Base-by-base conservation (phyloP, 768 basidiomycete genomes). In the Boletus pseudopeckii region DNA sequence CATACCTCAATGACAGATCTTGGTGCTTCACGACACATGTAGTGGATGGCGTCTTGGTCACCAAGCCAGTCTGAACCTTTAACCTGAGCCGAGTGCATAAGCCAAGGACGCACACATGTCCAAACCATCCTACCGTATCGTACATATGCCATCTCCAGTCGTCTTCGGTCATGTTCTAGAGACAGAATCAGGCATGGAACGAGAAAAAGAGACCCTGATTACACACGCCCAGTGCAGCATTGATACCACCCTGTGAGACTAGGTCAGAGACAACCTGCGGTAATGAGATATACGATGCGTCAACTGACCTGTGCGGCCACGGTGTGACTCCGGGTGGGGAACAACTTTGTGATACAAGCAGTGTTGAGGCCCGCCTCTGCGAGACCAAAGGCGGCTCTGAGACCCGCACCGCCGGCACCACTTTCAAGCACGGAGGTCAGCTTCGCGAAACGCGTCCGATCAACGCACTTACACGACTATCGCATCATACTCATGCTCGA, bases 111-210 rank as follows among this genome's bases (percentile, higher is more conserved):
- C 30, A n/a, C 22, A 32, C 38, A 40, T 41, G 42, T 51, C 44
- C 33, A 42, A 20, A 34, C 45, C 7, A 53, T 72, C 88, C 64
- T 70, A 92, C 92, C 48, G 91, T 93, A 68, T 92, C 92, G 66
- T 93, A 96, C 93, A 96, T 97, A 69, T 97, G 95, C 95, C 94
- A 97, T 74, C 94, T 78, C 94, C 95, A 98, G 71, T 98, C 94
- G 67, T 98, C 97, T 75, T 99, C 97, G 5, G 94, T 97, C 94
- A 98, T 95, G 76, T 98, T 97, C 86, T 92, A 68, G 33, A 47
- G 30, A 42, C 14, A 34, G 20, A 20, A 30, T 44, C 34, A 50
- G 53, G 20, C 38, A 11, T 43, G 58, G 20, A 48, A 62, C 57
- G 2, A 55, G 26, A 45, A 14, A 22, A 50, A 43, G 40, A 40